A percentile compares a stretch with the other conserved stretches of the same genome.
phyloP scores from a whole-genome alignment of 257 asterid genomes.

The Lithospermum erythrorhizon region DNA sequence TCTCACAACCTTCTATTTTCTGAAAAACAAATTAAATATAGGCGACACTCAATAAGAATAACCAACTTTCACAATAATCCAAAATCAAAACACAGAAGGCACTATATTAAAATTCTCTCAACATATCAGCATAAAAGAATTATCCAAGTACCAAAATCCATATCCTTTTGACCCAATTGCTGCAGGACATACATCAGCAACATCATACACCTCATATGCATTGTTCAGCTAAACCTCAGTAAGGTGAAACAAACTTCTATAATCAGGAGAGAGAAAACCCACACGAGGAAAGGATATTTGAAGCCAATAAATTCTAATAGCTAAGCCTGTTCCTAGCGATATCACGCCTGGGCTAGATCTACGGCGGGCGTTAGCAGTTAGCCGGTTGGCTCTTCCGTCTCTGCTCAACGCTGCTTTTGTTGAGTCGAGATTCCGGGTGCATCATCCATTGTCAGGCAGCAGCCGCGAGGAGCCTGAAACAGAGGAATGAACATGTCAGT shows the following conservation, averaged over 20 bases:
- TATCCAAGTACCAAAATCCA: background rate
- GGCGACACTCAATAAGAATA: background rate
- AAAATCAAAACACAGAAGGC: background rate
- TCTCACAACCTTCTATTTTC: too few relatives aligned
- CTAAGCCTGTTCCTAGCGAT: slow-evolving; percentile 17
- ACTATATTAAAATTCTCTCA: background rate
- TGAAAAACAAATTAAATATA: too few relatives aligned
- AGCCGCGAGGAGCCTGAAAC: slow-evolving; percentile 31
- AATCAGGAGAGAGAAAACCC: slow-evolving; percentile 8
- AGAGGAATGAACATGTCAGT: background rate
- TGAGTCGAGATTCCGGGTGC: slow-evolving; percentile 45
- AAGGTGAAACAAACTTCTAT: background rate
- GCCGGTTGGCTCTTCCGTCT: slow-evolving; percentile 35
- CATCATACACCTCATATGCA: slow-evolving; percentile 31
- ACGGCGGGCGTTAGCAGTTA: slow-evolving; percentile 49
- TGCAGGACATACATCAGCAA: slow-evolving; percentile 5
- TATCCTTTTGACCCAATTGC: background rate
- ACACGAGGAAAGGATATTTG: slow-evolving; percentile 12
- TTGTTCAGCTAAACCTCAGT: background rate
- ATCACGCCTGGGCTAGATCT: slow-evolving; percentile 59
- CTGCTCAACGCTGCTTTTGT: slow-evolving; percentile 40
- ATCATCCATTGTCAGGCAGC: slow-evolving; percentile 37
- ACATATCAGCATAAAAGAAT: background rate
- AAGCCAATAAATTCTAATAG: slow-evolving; percentile 14
- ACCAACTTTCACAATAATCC: background rate